Conservation (phyloP, 495 filamentous ascomycete species). For the Neurospora tetrasperma region DNA sequence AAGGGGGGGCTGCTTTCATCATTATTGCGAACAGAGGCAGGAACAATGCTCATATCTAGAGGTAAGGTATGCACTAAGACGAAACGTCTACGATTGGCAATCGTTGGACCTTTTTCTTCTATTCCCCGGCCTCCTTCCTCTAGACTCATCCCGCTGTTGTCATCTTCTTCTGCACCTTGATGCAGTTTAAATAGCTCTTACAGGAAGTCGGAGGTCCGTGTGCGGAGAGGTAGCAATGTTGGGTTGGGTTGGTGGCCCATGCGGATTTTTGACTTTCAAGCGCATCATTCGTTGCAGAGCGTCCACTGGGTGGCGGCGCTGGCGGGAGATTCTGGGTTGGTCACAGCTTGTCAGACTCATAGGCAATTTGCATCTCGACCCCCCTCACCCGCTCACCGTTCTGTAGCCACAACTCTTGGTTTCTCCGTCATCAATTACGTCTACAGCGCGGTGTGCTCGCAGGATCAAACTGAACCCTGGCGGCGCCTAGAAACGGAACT, state of each 20-base stretch:
- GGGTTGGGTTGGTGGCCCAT: background rate
- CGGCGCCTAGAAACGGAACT: background rate
- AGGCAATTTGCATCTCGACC: background rate
- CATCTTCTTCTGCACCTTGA: slow-evolving; percentile 7
- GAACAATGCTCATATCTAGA: background rate
- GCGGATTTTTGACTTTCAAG: background rate
- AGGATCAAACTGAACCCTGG: background rate
- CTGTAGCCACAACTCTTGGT: background rate
- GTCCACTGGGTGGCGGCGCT: background rate
- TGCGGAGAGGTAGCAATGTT: background rate
- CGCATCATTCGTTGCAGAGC: background rate
- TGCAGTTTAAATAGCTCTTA: slow-evolving; percentile 12
- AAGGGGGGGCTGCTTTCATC: background rate
- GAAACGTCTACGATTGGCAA: background rate
- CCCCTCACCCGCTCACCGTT: background rate
- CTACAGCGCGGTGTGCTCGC: background rate
- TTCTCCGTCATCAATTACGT: background rate
- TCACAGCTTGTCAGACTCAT: background rate
- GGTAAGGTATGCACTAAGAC: background rate
- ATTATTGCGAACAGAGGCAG: background rate
- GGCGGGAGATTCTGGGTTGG: background rate
- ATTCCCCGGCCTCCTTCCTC: slow-evolving; percentile 9
- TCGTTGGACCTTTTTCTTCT: background rate
- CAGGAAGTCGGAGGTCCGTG: slow-evolving; percentile 3
- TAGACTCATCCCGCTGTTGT: slow-evolving; percentile 23